Evolutionary conservation across 1,284 basidiomycete species (phyloP), one percentile per base, ranked within the genome.

Genomic region (Papiliotrema laurentii): DNA sequence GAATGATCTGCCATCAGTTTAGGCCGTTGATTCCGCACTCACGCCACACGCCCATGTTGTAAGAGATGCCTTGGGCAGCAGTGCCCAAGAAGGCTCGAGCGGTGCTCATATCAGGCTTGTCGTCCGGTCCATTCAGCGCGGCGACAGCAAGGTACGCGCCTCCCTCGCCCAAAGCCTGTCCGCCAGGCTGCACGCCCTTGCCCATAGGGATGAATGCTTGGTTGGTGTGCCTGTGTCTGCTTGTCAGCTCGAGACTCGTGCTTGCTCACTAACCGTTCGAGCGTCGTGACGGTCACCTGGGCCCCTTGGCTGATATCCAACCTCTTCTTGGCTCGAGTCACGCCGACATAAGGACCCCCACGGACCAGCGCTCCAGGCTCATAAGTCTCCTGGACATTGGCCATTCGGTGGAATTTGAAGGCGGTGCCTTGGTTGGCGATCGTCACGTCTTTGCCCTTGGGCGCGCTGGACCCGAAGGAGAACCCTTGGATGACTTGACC

Each of bases 21-120:
- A 31, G 13, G 16, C 9, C 14, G 10, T 16, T 28, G 24, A 30
- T 21, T n/a, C 22, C 7, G 16, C 16, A 82, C 86, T 79, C 61
- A 89, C 90, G 91, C 92, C 92, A 97, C 43, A 89, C 77, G 10
- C 82, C 88, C 4, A 79, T 80, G 54, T 83, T 77, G 68, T 93
- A 96, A 21, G 86, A 81, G 40, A 97, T 82, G 0, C 90, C 90
- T 68, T 97, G 92, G 1, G 81, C 80, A 4, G 81, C 78, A 36
- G 78, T 83, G 0, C 87, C 89, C 41, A 86, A 63, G 71, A 96
- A 97, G 5, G 89, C 90, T 49, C 84, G 80, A 54, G 90, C 59
- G 0, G 82, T 89, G 37, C 65, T 63, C 51, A 89, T 54, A 64
- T 93, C 84, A 1, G 92, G 92, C 59, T 78, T 77, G 65, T 86